Evolutionary conservation across 495 filamentous ascomycete genomes (phyloP).

Genomic region (Xylaria intraflava): DNA sequence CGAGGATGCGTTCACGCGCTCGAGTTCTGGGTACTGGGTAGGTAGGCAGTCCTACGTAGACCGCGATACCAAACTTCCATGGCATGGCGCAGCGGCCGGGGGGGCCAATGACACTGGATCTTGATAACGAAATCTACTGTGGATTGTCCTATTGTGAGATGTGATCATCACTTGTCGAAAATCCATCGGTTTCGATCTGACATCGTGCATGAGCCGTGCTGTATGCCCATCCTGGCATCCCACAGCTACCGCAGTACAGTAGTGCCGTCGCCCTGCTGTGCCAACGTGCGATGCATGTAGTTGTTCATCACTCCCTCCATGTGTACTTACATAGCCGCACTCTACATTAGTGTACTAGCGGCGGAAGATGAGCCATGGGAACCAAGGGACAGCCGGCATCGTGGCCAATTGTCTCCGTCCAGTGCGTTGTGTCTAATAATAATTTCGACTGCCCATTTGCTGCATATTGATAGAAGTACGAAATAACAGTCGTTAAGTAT

Average conservation of each 20-base stretch:
- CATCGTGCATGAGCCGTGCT: slow-evolving; percentile 32
- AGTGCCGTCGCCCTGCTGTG: slow-evolving; percentile 14
- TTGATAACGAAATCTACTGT: neutral
- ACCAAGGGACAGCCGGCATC: neutral
- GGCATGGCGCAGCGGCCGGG: no score
- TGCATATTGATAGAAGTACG: no score
- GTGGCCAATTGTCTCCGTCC: neutral
- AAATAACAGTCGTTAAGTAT: no score
- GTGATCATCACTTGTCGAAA: slow-evolving; percentile 25
- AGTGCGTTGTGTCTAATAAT: neutral
- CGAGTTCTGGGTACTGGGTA: neutral
- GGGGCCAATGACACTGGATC: neutral
- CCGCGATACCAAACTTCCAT: no score
- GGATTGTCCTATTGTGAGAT: slow-evolving; percentile 9
- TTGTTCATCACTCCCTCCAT: slow-evolving; percentile 1
- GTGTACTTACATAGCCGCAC: slow-evolving; percentile 15
- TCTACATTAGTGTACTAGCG: slow-evolving; percentile 15
- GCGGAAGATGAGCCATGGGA: slow-evolving; percentile 10
- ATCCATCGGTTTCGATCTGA: slow-evolving; percentile 26
- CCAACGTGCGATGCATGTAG: slow-evolving; percentile 12
- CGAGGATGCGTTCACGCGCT: slow-evolving; percentile 4
- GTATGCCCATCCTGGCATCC: slow-evolving; percentile 16
- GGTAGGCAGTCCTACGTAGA: neutral
- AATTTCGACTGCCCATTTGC: no score
- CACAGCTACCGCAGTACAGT: slow-evolving; percentile 13